Evolutionary conservation across 441 rosid species (phyloP).

Genomic region (Brassica hybrid): DNA sequence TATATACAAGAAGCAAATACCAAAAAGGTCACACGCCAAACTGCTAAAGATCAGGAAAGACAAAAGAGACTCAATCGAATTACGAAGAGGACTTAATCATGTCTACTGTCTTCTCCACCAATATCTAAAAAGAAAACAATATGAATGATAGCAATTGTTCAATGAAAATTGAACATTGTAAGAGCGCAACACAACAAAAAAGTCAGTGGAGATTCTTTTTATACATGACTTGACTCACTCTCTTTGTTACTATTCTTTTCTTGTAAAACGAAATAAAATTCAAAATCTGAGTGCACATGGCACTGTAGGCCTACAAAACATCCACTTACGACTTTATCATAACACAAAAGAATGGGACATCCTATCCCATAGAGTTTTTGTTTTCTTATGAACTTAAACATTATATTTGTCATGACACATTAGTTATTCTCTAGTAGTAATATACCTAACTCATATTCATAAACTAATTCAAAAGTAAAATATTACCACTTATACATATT

Average conservation of each 20-base stretch:
- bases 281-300: conserved; percentile 43
- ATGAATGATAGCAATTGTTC: conserved; percentile 19
- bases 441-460: neutral
- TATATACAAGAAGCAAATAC: conserved; percentile 8
- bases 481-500: neutral
- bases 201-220: conserved; percentile 19
- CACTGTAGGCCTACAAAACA: conserved; percentile 40
- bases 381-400: conserved; percentile 19
- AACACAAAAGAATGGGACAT: conserved; percentile 34
- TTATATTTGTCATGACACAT: conserved; percentile 13
- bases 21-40: neutral
- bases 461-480: neutral
- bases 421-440: neutral
- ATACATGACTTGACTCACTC: conserved; percentile 22
- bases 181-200: conserved; percentile 29
- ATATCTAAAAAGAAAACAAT: conserved; percentile 6
- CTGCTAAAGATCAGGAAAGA: conserved; percentile 3
- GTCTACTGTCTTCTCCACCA: conserved; percentile 12
- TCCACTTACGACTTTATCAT: conserved; percentile 41
- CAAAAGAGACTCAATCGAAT: neutral
- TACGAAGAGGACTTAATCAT: conserved; percentile 4
- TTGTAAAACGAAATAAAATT: neutral
- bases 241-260: conserved; percentile 11
- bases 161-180: conserved; percentile 17
- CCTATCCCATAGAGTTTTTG: conserved; percentile 28